These are phyloP conservation scores for Myrmaecium sp. DNA, from an alignment of 2,329 filamentous ascomycete genomes.

Conservation along the genomic window DNA sequence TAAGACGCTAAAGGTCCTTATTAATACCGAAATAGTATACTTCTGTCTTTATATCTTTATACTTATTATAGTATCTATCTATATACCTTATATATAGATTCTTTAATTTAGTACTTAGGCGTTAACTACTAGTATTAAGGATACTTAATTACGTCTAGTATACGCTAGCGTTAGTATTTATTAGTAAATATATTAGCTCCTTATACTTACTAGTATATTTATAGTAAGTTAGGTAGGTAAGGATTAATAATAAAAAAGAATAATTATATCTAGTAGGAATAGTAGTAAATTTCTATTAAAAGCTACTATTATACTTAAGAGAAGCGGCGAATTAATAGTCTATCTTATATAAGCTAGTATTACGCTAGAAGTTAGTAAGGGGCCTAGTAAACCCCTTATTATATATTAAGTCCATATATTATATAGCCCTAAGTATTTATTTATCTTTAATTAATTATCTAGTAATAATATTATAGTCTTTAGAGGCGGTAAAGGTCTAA, in stretches of 20 bases:
- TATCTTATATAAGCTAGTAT: not conserved
- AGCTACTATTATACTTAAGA: not conserved
- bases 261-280: not conserved
- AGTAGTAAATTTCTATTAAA: not conserved
- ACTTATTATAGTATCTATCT: no score
- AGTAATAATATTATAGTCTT: not conserved
- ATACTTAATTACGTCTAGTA: no score
- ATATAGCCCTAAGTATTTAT: no score
- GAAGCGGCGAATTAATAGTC: not conserved
- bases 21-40: not conserved
- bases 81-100: no score
- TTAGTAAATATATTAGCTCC: not conserved
- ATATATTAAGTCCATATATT: not conserved
- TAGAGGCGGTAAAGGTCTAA: no score
- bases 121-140: not conserved
- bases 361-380: not conserved
- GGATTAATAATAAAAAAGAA: not conserved
- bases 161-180: no score
- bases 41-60: not conserved
- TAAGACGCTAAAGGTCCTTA: not conserved
- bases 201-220: not conserved
- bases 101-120: not conserved
- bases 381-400: not conserved
- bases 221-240: constrained; percentile 1
- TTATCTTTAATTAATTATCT: no score